Evolutionary conservation across 257 asterid species (phyloP).

Genomic region (Datura wrightii): DNA sequence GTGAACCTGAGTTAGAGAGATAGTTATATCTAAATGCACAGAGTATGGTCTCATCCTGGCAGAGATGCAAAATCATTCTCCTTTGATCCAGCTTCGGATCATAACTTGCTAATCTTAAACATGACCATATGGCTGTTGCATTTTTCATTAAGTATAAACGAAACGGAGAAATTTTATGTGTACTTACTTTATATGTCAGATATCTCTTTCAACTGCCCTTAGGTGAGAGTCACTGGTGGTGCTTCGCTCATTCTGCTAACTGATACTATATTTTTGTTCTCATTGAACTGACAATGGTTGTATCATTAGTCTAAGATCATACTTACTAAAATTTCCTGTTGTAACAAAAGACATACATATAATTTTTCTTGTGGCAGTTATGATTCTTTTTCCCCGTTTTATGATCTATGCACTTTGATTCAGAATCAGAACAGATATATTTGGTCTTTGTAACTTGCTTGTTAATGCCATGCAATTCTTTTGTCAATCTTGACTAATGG

Average conservation of each 20-base stretch:
- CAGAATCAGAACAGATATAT: neutral
- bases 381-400: neutral
- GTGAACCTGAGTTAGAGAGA: too few species aligned
- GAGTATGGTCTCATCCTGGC: neutral
- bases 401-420: constrained; percentile 1
- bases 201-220: neutral
- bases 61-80: neutral
- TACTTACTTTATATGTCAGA: neutral
- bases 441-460: constrained; percentile 23
- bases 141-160: neutral
- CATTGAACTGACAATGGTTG: constrained; percentile 10
- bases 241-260: neutral
- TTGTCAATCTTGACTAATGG: neutral
- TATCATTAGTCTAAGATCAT: neutral
- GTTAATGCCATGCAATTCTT: neutral
- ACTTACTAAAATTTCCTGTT: neutral
- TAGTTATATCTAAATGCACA: neutral
- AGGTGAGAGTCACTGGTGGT: neutral
- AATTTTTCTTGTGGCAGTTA: neutral
- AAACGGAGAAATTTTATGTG: neutral
- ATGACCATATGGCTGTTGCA: neutral
- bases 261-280: neutral
- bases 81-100: neutral
- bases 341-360: neutral
- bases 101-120: neutral